Base-by-base conservation (phyloP, 345 rosid genomes). In the Cochlearia excelsa region DNA sequence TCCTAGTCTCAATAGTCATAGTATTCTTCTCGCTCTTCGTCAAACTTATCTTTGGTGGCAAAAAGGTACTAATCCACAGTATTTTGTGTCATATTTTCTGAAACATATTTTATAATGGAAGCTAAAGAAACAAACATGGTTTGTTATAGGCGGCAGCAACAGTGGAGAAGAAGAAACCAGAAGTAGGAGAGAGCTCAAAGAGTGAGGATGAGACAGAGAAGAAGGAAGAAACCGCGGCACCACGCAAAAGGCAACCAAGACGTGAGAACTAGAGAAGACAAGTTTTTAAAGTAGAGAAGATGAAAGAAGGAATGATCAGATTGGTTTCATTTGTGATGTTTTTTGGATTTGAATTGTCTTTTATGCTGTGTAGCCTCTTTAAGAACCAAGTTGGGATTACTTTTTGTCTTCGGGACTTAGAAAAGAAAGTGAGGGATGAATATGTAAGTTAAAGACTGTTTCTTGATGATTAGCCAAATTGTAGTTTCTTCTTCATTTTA, bases 31-130 rank as follows among this genome's bases (percentile, higher is more conserved):
- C 79, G 0, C 5, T 77, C 49, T 55, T 84, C 52, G 37, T 63
- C 11, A 84, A 70, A 76, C 43, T 82, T 3, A 1, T 79, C 27
- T 82, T 83, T 16, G 87, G 95, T 31, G 92, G 95, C 39, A 72
- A 80, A 78, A 87, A 84, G 80, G 76, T 68, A 59, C 2, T 4
- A 43, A 50, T 16, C 23, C 23, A 16, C 23, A 16, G 23, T 16
- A 16, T 16, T 16, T 16, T 16, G 23, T 16, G 23, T 16, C 23
- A 16, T 16, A 16, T 16, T 16, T 16, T 16, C 23, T 16, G 23
- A 16, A 16, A 16, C 23, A 16, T 16, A 16, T 16, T 16, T 16
- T 16, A 39, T 9, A 38, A 44, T 52, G 0, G 35, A 33, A 33
- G 5, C 35, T 5, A 2, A 33, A 33, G 35, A 33, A 33, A 33